Evolutionary conservation across 1,284 basidiomycete species (phyloP), one percentile per base, ranked within the genome.

Genomic region (Ceratobasidium sp.): DNA sequence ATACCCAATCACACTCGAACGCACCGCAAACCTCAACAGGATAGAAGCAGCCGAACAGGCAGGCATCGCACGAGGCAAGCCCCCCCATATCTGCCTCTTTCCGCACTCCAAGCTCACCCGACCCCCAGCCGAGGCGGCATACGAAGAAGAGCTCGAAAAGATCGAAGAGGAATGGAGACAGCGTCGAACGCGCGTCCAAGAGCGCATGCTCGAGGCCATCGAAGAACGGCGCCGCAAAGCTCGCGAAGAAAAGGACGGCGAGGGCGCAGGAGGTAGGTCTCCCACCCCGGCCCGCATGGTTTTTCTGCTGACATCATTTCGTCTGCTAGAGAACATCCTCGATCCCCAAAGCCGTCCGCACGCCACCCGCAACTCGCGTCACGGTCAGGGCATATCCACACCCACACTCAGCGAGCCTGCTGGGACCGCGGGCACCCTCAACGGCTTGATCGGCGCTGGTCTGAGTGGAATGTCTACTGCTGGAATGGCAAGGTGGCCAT

Each of bases 191-290:
- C 82, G 88, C 32, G 88, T 93, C 18, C 82, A 89, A 23, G 90
- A 92, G 77, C 83, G 91, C 23, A 81, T 93, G 60, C 79, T 92
- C n/a, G 92, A 93, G 77, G 90, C 92, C 21, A 90, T 93, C 75
- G 92, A 93, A 79, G 92, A 93, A 77, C 83, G 91, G 32, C 81
- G 91, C 71, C 83, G 88, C 74, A 82, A 89, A 72, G 92, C 92
- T 30, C 83, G 92, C 72, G 92, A 93, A 75, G 91, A 93, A 81
- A 92, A 92, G 77, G 91, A 92, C 74, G 89, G 90, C 65, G 91
- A 93, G 76, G 90, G 90, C 30, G 87, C 85, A 26, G 83, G 69
- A 30, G 69, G 69, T 71, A 12, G 21, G 69, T 85, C 86, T 32
- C 83, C 87, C 8, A 14, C 30, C n/a, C 21, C 26, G 23, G 32